Conservation (phyloP, 441 rosid species). For the Monsonia emarginata region DNA sequence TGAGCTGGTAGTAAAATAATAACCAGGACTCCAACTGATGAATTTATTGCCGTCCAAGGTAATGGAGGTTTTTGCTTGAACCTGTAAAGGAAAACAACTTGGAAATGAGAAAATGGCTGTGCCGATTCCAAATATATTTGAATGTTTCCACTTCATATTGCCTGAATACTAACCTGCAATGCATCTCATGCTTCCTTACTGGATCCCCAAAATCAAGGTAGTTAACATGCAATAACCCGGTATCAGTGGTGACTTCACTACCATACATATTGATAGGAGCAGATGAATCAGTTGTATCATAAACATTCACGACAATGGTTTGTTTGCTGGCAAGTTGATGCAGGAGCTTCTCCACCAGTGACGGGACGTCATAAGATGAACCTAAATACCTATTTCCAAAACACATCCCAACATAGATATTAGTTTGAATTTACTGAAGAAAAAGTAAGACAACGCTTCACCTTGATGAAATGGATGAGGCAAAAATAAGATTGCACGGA, state of each 20-base stretch:
- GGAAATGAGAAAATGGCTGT: constrained; percentile 17
- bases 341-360: constrained; percentile 90
- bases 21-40: constrained; percentile 50
- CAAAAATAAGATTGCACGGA: background rate
- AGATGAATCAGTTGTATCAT: constrained; percentile 68
- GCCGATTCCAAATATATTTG: constrained; percentile 10
- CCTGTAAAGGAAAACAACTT: constrained; percentile 30
- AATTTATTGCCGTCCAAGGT: constrained; percentile 71
- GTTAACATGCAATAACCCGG: constrained; percentile 52
- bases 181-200: constrained; percentile 80
- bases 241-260: constrained; percentile 44
- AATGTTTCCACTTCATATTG: background rate
- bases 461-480: background rate
- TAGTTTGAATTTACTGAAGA: constrained; percentile 7
- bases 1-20: constrained; percentile 68
- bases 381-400: constrained; percentile 62
- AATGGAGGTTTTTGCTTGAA: constrained; percentile 65
- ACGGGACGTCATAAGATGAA: constrained; percentile 89
- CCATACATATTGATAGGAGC: constrained; percentile 78
- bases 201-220: constrained; percentile 92
- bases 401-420: constrained; percentile 8
- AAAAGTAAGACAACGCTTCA: background rate
- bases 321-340: constrained; percentile 92
- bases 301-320: constrained; percentile 80
- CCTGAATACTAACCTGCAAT: constrained; percentile 59